Base-by-base conservation (phyloP, 257 asterid genomes). In the Solanum ossicruentum region DNA sequence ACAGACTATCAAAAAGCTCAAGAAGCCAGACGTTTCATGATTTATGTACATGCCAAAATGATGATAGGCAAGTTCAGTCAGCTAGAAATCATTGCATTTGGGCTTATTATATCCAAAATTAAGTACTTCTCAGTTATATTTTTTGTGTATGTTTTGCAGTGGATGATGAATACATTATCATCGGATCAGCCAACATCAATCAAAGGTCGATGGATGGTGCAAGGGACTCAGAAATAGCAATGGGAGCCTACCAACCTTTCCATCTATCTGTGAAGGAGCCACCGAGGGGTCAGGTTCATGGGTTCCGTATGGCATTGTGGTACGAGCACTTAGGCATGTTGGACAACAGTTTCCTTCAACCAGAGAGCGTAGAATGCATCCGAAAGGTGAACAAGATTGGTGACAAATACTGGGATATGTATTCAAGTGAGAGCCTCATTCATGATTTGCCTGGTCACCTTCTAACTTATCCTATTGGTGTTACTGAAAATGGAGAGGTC, bases 301-400 rank as follows among this genome's bases (percentile, higher is more conserved):
- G 86, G 3, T 84, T 84, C 73, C 73, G 86, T 11, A 84, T 84
- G 86, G 83, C 86, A 1, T 28, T 84, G 41, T 84, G 86, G 86
- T 84, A 72, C 5, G 86, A 84, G 39, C 86, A 84, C 63, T 65
- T 84, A 12, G 75, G 83, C 39, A 56, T 72, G 83, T 32, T 84
- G 23, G 86, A 84, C 16, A 80, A 84, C 21, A 54, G 73, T 28
- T 84, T 84, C 60, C 83, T 84, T 39, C 57, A 75, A 0, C 86
- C 86, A 58, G 83, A 84, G 55, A 71, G 83, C 65, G 10, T 39
- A 6, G 86, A 84, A 73, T 84, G 86, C 52, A 58, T 84, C 57
- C 51, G 75, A 26, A 73, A 75, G 60, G 86, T 84, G 47, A 84
- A 84, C 56, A 65, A 75, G 47, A 32, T 84, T 58, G 86, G 83